These are phyloP conservation scores for Onygenales sp. DNA, from an alignment of 2,329 filamentous ascomycete species.

Conservation along the genomic window DNA sequence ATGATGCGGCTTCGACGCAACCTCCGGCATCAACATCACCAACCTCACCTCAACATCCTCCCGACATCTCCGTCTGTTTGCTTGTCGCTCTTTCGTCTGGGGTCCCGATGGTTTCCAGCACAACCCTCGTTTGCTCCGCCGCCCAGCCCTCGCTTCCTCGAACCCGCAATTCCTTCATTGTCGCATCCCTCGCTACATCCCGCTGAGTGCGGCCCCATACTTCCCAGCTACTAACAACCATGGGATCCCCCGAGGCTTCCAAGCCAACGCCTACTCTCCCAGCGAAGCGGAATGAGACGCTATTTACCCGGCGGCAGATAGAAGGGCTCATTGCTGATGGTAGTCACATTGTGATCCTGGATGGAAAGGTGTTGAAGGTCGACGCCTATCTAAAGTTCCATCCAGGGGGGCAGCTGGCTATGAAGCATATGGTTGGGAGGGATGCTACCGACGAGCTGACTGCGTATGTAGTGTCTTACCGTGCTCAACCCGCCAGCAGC, in stretches of 20 bases:
- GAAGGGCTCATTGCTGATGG: constrained; percentile 79
- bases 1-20: no score
- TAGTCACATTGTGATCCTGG: constrained; percentile 67
- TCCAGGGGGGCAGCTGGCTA: constrained; percentile 83
- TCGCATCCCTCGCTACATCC: no score
- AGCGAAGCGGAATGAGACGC: constrained; percentile 32
- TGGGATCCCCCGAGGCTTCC: not conserved
- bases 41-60: no score
- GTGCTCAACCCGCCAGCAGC: constrained; percentile 11
- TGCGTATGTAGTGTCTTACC: constrained; percentile 47
- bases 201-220: not conserved
- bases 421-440: constrained; percentile 84
- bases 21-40: no score
- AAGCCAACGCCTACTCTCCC: constrained; percentile 9
- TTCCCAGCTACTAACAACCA: not conserved
- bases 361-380: constrained; percentile 72
- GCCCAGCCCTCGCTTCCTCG: no score
- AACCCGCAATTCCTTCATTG: no score
- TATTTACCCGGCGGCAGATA: constrained; percentile 56
- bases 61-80: no score
- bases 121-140: no score
- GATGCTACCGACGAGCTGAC: constrained; percentile 93
- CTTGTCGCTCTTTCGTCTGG: no score
- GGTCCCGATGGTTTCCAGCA: no score
- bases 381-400: constrained; percentile 86